Conservation (phyloP, 2,329 filamentous ascomycete genomes). For the Colletotrichum siamense region DNA sequence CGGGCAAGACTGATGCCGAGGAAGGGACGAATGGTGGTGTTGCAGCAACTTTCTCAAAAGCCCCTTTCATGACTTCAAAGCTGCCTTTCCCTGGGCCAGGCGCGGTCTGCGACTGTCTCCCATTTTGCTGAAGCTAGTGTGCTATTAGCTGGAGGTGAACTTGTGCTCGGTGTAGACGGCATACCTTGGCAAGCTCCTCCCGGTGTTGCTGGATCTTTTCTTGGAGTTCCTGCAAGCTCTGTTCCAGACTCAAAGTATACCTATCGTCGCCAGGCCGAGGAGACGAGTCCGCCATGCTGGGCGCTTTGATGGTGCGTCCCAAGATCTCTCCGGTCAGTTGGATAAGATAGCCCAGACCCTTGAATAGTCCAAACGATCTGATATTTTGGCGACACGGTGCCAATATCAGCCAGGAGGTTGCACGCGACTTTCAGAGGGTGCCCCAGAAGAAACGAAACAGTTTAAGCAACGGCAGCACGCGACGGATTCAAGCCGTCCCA, state of each 20-base stretch:
- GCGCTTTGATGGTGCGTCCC: neutral
- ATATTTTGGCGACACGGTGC: slow-evolving; percentile 7
- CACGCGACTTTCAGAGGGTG: slow-evolving; percentile 3
- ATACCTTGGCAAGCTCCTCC: slow-evolving; percentile 41
- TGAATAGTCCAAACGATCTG: slow-evolving; percentile 8
- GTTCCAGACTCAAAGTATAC: slow-evolving; percentile 64
- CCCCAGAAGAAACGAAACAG: slow-evolving; percentile 20
- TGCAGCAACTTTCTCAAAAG: slow-evolving; percentile 68
- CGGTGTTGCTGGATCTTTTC: slow-evolving; percentile 60
- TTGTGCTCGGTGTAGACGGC: neutral
- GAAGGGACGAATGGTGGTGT: slow-evolving; percentile 70
- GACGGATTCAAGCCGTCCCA: neutral
- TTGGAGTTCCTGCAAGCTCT: slow-evolving; percentile 72
- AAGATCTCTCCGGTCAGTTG: neutral
- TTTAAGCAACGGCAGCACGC: slow-evolving; percentile 14
- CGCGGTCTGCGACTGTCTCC: neutral
- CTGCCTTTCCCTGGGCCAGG: slow-evolving; percentile 25
- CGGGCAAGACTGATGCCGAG: slow-evolving; percentile 71
- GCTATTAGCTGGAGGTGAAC: neutral
- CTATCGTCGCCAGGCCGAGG: slow-evolving; percentile 30
- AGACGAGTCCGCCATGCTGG: slow-evolving; percentile 1
- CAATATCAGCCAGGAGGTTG: neutral
- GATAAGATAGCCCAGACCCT: neutral
- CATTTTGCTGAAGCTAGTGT: slow-evolving; percentile 24
- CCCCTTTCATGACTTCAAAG: slow-evolving; percentile 62